Evolutionary conservation across 768 basidiomycete species (phyloP).

Genomic region (Tephrocybe rancida): DNA sequence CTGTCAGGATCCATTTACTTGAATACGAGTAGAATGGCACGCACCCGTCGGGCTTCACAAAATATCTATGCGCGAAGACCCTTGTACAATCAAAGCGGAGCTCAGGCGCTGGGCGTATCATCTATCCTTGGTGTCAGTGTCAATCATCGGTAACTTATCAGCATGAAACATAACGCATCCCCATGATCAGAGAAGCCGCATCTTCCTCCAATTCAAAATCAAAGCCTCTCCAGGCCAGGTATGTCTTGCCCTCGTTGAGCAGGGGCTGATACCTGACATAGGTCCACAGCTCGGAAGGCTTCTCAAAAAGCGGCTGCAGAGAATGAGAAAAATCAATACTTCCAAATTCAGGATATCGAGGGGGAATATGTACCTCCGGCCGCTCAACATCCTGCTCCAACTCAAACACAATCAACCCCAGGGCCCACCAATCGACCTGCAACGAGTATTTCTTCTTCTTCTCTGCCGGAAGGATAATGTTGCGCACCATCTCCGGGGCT

Average conservation of each 20-base stretch:
- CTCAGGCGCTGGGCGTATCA: slow-evolving; percentile 19
- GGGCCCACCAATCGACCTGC: slow-evolving; percentile 42
- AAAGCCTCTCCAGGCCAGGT: slow-evolving; percentile 20
- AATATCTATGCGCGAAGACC: slow-evolving; percentile 25
- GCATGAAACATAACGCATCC: slow-evolving; percentile 22
- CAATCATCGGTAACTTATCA: background rate
- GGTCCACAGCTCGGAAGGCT: slow-evolving; percentile 23
- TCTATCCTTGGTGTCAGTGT: slow-evolving; percentile 12
- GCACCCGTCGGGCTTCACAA: slow-evolving; percentile 20
- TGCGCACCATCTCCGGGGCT: slow-evolving; percentile 43
- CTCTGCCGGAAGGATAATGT: slow-evolving; percentile 7
- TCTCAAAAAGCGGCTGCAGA: slow-evolving; percentile 34
- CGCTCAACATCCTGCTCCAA: slow-evolving; percentile 24
- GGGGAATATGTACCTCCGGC: slow-evolving; percentile 1
- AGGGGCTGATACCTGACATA: slow-evolving; percentile 19
- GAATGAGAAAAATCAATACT: background rate
- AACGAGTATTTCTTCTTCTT: slow-evolving; percentile 27
- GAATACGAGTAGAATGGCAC: background rate
- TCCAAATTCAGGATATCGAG: background rate
- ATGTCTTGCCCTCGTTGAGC: slow-evolving; percentile 15
- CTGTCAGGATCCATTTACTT: background rate
- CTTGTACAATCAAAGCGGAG: slow-evolving; percentile 20
- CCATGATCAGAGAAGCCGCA: slow-evolving; percentile 28
- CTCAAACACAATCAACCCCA: slow-evolving; percentile 43
- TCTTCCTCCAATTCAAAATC: slow-evolving; percentile 17